These are phyloP conservation scores for Umbellularia californica DNA, from an alignment of 164 flowering plant species.

Conservation along the genomic window DNA sequence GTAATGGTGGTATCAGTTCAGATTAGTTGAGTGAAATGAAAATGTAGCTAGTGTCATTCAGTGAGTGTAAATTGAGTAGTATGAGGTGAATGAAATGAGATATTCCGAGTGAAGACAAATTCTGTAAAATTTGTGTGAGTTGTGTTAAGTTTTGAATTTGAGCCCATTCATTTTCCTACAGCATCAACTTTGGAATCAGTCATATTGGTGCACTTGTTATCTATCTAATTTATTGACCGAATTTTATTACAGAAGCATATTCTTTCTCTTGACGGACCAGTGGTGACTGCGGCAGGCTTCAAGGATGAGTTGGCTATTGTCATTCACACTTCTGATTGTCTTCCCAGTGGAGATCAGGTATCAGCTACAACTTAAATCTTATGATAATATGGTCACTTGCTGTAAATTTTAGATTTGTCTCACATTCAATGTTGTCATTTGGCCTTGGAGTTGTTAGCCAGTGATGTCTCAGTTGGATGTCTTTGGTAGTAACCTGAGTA, in stretches of 20 bases:
- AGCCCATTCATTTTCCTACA: too few relatives aligned
- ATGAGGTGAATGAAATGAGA: too few relatives aligned
- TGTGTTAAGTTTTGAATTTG: too few relatives aligned
- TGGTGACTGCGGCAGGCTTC: slow-evolving; percentile 85
- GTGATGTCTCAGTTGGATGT: background rate
- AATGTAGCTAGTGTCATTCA: too few relatives aligned
- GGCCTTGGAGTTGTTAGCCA: background rate
- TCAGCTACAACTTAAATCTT: background rate
- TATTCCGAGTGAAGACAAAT: too few relatives aligned
- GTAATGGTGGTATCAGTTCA: too few relatives aligned
- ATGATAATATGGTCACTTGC: background rate
- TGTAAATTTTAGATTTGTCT: background rate
- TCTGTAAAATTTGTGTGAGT: too few relatives aligned
- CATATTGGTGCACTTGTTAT: background rate
- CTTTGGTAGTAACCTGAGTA: background rate
- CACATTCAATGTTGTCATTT: background rate
- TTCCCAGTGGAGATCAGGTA: slow-evolving; percentile 86
- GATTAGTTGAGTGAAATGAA: too few relatives aligned
- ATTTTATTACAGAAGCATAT: slow-evolving; percentile 56
- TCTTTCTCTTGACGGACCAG: slow-evolving; percentile 88
- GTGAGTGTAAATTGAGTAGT: too few relatives aligned
- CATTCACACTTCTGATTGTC: slow-evolving; percentile 67
- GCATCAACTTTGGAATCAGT: background rate
- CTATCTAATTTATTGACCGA: slow-evolving; percentile 5
- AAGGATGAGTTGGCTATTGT: slow-evolving; percentile 83